Evolutionary conservation across 768 basidiomycete species (phyloP).

Genomic region (Russula earlei): DNA sequence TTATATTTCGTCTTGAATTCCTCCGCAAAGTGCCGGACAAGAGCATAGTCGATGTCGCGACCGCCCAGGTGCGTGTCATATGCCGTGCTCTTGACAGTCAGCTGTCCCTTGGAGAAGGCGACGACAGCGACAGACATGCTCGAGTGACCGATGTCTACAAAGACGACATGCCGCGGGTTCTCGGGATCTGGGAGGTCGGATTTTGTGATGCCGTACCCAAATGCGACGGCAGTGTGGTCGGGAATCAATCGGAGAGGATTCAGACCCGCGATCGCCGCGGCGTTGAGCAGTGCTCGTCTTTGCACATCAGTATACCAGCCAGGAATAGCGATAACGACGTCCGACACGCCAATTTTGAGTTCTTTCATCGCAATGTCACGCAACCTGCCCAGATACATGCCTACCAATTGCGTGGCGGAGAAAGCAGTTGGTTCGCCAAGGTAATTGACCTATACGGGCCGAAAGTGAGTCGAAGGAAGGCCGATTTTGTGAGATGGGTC

Average conservation of each 20-base stretch:
- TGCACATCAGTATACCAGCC: constrained; percentile 96
- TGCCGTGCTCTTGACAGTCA: constrained; percentile 77
- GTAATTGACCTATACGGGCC: constrained; percentile 62
- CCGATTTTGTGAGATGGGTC: constrained; percentile 3
- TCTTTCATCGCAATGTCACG: constrained; percentile 80
- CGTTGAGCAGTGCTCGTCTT: constrained; percentile 81
- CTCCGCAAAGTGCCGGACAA: constrained; percentile 78
- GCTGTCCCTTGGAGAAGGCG: constrained; percentile 90
- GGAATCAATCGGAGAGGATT: constrained; percentile 93
- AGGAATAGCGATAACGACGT: constrained; percentile 93
- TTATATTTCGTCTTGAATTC: constrained; percentile 98
- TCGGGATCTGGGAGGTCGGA: constrained; percentile 86
- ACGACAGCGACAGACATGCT: constrained; percentile 80
- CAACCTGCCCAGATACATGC: constrained; percentile 82
- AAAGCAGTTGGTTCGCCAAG: constrained; percentile 71
- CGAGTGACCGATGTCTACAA: constrained; percentile 94
- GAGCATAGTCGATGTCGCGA: constrained; percentile 89
- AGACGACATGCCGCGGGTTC: constrained; percentile 76
- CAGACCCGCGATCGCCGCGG: constrained; percentile 81
- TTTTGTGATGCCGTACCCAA: constrained; percentile 99
- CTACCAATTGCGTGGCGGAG: constrained; percentile 87
- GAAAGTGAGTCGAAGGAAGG: constrained; percentile 16
- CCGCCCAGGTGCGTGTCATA: constrained; percentile 94
- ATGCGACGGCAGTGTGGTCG: constrained; percentile 90
- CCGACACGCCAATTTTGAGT: constrained; percentile 78